Conservation (phyloP, 768 basidiomycete genomes). For the Neoboletus subvelutipes region DNA sequence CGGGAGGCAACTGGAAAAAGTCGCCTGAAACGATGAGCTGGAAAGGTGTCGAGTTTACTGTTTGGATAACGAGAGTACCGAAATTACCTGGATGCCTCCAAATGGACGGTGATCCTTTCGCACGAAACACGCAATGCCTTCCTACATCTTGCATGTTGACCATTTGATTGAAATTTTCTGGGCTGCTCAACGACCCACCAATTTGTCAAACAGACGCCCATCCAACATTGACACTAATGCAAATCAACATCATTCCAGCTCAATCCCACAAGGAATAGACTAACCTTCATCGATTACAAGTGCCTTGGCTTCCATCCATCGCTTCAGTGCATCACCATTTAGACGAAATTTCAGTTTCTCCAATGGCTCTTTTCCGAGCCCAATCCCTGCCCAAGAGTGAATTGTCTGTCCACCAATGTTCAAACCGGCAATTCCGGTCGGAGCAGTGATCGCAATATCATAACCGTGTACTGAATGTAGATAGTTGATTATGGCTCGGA, state of each 20-base stretch:
- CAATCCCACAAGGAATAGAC: not conserved
- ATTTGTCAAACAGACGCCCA: conserved; percentile 65
- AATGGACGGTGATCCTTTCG: conserved; percentile 49
- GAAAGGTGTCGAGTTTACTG: conserved; percentile 8
- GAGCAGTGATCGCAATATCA: conserved; percentile 60
- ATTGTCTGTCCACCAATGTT: conserved; percentile 72
- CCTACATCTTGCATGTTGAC: conserved; percentile 19
- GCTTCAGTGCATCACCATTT: conserved; percentile 21
- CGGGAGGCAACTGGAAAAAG: conserved; percentile 81
- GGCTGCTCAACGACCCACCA: conserved; percentile 45
- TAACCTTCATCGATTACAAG: conserved; percentile 75
- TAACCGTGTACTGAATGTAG: conserved; percentile 32
- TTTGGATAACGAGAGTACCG: not conserved
- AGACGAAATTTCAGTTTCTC: conserved; percentile 43
- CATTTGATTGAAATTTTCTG: conserved; percentile 23
- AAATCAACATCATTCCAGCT: not conserved
- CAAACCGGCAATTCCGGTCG: conserved; percentile 63
- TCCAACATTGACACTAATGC: conserved; percentile 74
- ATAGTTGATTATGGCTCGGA: conserved; percentile 56
- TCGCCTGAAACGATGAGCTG: conserved; percentile 75
- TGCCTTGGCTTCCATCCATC: conserved; percentile 54
- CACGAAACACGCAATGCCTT: conserved; percentile 42
- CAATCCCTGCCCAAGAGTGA: conserved; percentile 66
- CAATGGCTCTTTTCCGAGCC: conserved; percentile 51
- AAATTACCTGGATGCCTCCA: conserved; percentile 62